A percentile compares a stretch with the other conserved stretches of the same genome.
Conservation (phyloP, 2,329 filamentous ascomycete genomes). For the Byssoonygena ceratinophila region DNA sequence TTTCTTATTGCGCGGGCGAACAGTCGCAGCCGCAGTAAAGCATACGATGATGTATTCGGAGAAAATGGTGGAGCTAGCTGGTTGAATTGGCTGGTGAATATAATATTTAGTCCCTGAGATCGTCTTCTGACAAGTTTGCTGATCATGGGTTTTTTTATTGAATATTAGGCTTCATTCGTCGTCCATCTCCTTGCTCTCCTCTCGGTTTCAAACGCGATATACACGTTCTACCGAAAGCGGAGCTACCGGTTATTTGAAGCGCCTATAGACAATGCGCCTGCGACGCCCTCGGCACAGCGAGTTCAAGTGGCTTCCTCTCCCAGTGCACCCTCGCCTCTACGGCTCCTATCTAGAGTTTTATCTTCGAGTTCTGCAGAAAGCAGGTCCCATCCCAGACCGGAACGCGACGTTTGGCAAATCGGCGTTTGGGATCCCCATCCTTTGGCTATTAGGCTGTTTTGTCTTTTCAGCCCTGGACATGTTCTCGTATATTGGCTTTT, state of each 20-base stretch:
- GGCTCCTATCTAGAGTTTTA: conserved; percentile 59
- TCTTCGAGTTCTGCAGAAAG: conserved; percentile 62
- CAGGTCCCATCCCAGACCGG: conserved; percentile 63
- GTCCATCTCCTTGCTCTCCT: conserved; percentile 58
- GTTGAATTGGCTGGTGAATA: conserved; percentile 54
- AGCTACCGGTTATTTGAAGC: conserved; percentile 87
- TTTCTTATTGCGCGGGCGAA: conserved; percentile 80
- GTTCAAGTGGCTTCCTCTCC: conserved; percentile 83
- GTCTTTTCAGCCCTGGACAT: conserved; percentile 86
- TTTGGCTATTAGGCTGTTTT: conserved; percentile 70
- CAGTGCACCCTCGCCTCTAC: conserved; percentile 63
- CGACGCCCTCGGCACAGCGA: conserved; percentile 75
- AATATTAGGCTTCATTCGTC: conserved; percentile 52
- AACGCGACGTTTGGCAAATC: conserved; percentile 87
- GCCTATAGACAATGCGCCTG: conserved; percentile 62
- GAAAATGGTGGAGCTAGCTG: conserved; percentile 56
- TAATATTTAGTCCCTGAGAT: background rate
- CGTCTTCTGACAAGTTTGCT: background rate
- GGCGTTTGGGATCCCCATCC: conserved; percentile 88
- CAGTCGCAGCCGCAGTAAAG: conserved; percentile 43
- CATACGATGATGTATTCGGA: conserved; percentile 73
- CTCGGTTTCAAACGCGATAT: conserved; percentile 66
- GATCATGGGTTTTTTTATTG: conserved; percentile 11
- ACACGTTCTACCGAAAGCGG: conserved; percentile 69
- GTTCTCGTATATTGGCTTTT: conserved; percentile 83